Base-by-base conservation (phyloP, 2,329 filamentous ascomycete species). In the Zasmidium cellare region DNA sequence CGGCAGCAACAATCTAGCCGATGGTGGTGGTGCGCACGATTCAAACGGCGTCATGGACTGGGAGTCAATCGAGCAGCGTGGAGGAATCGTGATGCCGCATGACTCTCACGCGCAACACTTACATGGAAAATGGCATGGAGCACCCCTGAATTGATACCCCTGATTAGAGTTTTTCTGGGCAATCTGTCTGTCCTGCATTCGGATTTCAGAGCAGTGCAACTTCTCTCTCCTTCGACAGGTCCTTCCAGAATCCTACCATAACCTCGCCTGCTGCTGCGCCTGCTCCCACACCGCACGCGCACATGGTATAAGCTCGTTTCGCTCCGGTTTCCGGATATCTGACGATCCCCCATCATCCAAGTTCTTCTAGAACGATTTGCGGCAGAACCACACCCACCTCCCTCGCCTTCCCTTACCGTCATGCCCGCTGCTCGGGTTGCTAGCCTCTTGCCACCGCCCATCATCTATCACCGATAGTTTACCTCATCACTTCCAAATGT, bases 41-140 rank as follows among this genome's bases (percentile, higher is more conserved):
- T 51, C 53, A 46, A 50, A 50, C 25, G 44, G 47, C 20, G 51
- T 25, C 16, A 49, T 61, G 53, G 53, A 41, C 25, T 24, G 53
- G 24, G 58, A 59, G 61, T 53, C 58, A 51, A 57, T 60, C 55
- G 58, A 59, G 45, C 50, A 52, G 46, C 56, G 53, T 50, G 54
- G 53, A 52, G 51, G 57, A 20, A 59, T 63, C 58, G 58, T 50
- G 38, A 24, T 47, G 23, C 53, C 58, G 45, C 54, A 57, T 55
- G 56, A 57, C 50, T 56, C 53, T 58, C 50, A 47, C n/a, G 55
- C 51, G 28, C 54, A 23, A 50, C n/a, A 44, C 28, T 49, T 45
- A 45, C 47, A 52, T 46, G 51, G 51, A 22, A 49, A 22, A 49
- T 25, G 47, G 52, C 55, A 60, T 60, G 55, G 55, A 41, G 49